phyloP scores from a whole-genome alignment of 1,284 basidiomycete genomes.

The Trametes polyzona region DNA sequence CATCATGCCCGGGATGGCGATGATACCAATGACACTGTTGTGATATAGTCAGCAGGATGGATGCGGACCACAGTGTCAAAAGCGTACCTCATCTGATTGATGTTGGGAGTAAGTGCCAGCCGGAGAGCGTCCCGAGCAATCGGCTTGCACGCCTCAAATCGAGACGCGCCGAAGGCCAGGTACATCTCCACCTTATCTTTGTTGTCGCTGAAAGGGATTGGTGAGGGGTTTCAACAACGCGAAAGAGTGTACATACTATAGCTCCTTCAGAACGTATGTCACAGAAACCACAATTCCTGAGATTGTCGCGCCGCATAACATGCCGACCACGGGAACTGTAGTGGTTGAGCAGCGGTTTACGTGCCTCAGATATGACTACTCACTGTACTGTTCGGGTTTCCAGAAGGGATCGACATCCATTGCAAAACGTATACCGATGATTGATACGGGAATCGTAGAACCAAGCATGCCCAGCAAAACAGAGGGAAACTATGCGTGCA shows the following conservation, averaged over 20 bases:
- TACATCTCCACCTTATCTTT: slow-evolving; percentile 83
- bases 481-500: slow-evolving; percentile 60
- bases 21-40: slow-evolving; percentile 77
- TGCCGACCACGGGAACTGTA: slow-evolving; percentile 83
- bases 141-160: slow-evolving; percentile 80
- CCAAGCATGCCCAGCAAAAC: slow-evolving; percentile 72
- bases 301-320: slow-evolving; percentile 84
- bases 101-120: slow-evolving; percentile 76
- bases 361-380: slow-evolving; percentile 36
- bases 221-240: not conserved
- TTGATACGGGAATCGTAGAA: slow-evolving; percentile 80
- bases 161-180: slow-evolving; percentile 80
- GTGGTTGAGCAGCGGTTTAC: not conserved
- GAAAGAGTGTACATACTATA: slow-evolving; percentile 50
- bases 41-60: not conserved
- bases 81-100: slow-evolving; percentile 83
- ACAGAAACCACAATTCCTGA: slow-evolving; percentile 73
- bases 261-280: slow-evolving; percentile 66
- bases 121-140: slow-evolving; percentile 78
- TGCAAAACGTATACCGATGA: slow-evolving; percentile 76
- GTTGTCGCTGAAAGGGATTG: slow-evolving; percentile 60
- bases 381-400: slow-evolving; percentile 81
- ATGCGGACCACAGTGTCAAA: not conserved
- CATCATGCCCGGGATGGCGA: slow-evolving; percentile 84
- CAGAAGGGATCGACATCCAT: slow-evolving; percentile 82